A percentile compares a stretch with the other conserved stretches of the same genome.
Evolutionary conservation across 257 asterid genomes (phyloP).

Genomic region (Primulina tabacum): DNA sequence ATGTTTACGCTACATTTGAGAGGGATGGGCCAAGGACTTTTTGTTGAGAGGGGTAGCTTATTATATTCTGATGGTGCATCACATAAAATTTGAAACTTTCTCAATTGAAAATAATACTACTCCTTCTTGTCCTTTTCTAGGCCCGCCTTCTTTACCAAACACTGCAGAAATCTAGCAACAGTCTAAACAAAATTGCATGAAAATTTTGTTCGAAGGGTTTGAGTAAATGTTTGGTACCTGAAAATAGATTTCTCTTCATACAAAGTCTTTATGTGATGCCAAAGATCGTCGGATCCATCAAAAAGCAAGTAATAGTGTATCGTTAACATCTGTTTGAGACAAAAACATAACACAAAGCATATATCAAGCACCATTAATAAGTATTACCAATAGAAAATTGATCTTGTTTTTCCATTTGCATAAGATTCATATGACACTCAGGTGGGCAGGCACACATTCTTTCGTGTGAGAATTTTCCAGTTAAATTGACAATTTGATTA

Average conservation of each 20-base stretch:
- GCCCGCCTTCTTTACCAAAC: neutral
- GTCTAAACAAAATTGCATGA: neutral
- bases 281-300: conserved; percentile 83
- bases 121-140: too few relatives aligned
- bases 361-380: conserved; percentile 3
- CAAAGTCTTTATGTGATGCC: conserved; percentile 79
- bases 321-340: conserved; percentile 68
- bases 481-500: neutral
- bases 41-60: neutral
- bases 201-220: neutral
- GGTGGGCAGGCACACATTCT: neutral
- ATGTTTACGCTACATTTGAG: neutral
- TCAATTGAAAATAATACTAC: too few relatives aligned
- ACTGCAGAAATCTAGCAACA: conserved; percentile 13
- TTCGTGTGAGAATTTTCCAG: neutral
- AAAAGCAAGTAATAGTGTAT: conserved; percentile 93
- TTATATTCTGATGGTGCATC: too few relatives aligned
- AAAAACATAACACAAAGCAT: conserved; percentile 14
- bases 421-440: conserved; percentile 11
- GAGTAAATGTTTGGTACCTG: conserved; percentile 46
- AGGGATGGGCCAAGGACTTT: neutral
- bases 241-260: conserved; percentile 60
- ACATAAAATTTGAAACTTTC: too few relatives aligned
- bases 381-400: neutral
- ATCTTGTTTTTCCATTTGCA: neutral